A percentile compares a stretch with the other conserved stretches of the same genome.
Conservation (phyloP, 163 green algal species). For the Coccomyxa subellipsoidea region DNA sequence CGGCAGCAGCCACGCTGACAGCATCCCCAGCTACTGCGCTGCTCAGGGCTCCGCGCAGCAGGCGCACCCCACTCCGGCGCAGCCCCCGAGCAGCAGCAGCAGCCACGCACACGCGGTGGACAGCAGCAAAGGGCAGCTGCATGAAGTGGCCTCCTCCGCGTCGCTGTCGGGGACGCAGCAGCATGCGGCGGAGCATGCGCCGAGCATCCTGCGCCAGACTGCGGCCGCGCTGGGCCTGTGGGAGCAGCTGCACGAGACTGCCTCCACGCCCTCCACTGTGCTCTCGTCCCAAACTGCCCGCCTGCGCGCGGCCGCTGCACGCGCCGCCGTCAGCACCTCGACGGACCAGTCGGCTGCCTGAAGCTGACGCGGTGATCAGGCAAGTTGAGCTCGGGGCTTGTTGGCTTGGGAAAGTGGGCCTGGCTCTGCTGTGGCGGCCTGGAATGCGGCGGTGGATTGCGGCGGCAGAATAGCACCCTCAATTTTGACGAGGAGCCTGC, state of each 20-base stretch:
- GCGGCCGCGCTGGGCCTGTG: conserved; percentile 45
- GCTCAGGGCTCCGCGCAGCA: background rate
- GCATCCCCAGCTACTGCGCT: background rate
- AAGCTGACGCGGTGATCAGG: background rate
- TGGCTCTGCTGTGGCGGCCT: too few species aligned
- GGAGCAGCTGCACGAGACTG: conserved; percentile 45
- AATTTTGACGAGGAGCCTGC: too few species aligned
- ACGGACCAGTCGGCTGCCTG: conserved; percentile 9
- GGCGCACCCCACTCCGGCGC: background rate
- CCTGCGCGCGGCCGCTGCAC: background rate
- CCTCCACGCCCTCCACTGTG: conserved; percentile 44
- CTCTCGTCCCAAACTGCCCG: conserved; percentile 17
- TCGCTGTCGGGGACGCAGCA: background rate
- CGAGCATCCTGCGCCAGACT: conserved; percentile 27
- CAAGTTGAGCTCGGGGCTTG: too few species aligned
- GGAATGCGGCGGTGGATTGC: too few species aligned
- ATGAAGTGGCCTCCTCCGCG: background rate
- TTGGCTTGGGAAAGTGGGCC: too few species aligned
- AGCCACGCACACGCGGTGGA: background rate
- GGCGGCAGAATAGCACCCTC: too few species aligned
- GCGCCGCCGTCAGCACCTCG: background rate
- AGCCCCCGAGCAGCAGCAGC: background rate
- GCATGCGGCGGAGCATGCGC: background rate
- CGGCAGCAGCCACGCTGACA: background rate
- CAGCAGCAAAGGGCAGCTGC: background rate